Conservation (phyloP, 768 basidiomycete genomes). For the Cystobasidium onofrii region DNA sequence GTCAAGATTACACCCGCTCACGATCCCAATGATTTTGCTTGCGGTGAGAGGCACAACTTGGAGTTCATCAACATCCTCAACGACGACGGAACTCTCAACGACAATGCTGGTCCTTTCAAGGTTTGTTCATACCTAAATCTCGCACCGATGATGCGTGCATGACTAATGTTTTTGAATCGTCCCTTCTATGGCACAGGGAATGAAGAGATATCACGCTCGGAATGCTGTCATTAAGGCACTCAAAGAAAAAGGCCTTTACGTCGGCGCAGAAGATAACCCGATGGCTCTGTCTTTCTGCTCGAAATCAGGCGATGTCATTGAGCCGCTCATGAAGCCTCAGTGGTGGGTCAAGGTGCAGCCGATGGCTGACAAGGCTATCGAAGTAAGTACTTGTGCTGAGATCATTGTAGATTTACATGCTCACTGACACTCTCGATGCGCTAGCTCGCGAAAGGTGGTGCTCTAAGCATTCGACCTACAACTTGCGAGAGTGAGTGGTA, state of each 20-base stretch:
- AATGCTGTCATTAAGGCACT: constrained; percentile 71
- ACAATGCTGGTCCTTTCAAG: constrained; percentile 74
- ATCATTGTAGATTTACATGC: not conserved
- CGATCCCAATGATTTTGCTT: constrained; percentile 93
- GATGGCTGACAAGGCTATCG: constrained; percentile 78
- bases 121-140: too few species aligned
- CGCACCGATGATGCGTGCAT: too few species aligned
- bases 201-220: constrained; percentile 93
- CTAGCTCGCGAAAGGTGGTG: constrained; percentile 83
- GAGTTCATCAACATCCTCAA: constrained; percentile 91
- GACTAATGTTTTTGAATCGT: too few species aligned
- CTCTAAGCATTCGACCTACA: constrained; percentile 72
- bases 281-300: constrained; percentile 60
- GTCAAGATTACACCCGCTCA: constrained; percentile 99
- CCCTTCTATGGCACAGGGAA: constrained; percentile 62
- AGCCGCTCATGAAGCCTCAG: constrained; percentile 89
- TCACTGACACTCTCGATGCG: not conserved
- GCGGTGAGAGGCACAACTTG: constrained; percentile 74
- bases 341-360: constrained; percentile 97
- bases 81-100: constrained; percentile 92
- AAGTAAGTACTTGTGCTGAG: constrained; percentile 50
- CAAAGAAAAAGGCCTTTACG: constrained; percentile 71
- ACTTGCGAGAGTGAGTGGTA: constrained; percentile 89
- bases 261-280: constrained; percentile 90
- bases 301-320: constrained; percentile 94